Base-by-base conservation (phyloP, 345 rosid species). In the rapeseed (Brassica napus) region DNA sequence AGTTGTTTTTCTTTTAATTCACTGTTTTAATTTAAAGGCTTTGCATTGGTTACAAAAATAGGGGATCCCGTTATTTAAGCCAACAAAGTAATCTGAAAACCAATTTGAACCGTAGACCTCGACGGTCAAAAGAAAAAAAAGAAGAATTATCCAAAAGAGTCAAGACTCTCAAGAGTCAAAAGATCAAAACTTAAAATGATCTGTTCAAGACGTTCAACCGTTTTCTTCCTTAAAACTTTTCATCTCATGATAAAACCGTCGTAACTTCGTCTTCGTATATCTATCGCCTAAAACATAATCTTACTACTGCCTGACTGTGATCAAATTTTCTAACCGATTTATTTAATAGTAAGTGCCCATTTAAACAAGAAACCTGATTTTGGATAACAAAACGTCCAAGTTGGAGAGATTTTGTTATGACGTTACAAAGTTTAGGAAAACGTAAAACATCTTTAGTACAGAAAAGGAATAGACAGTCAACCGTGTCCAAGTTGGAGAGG, bases 11-110 rank as follows among this genome's bases (percentile, higher is more conserved):
- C 26, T 35, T 3, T 26, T 60, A 37, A 37, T 26, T 60, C 57
- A 21, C 11, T 2, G 15, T 23, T 4, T 31, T 24, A 23, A 24
- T 71, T 71, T 52, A 35, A 24, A 34, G 44, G 65, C 4, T 52
- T 26, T 64, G 16, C 24, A 54, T 54, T 52, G 32, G 57, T 54
- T 54, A 54, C 47, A 26, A 64, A 77, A 71, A 77, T 54, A 65
- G 76, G 6, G 37, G 26, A 6, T 1, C 15, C 76, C 76, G 47
- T 1, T 35, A 15, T 52, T 64, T 11, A 15, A 21, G 70, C 18
- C 60, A 28, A 47, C 4, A 47, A 15, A 10, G 44, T 16, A 39
- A 37, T 28, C 32, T 66, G 72, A 39, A 44, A 55, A 30, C 34
- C 47, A 39, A 57, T 32, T 65, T 32, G 21, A 65, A 24, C 55